Conservation (phyloP, 768 basidiomycete genomes). For the Termitomyces heimii region DNA sequence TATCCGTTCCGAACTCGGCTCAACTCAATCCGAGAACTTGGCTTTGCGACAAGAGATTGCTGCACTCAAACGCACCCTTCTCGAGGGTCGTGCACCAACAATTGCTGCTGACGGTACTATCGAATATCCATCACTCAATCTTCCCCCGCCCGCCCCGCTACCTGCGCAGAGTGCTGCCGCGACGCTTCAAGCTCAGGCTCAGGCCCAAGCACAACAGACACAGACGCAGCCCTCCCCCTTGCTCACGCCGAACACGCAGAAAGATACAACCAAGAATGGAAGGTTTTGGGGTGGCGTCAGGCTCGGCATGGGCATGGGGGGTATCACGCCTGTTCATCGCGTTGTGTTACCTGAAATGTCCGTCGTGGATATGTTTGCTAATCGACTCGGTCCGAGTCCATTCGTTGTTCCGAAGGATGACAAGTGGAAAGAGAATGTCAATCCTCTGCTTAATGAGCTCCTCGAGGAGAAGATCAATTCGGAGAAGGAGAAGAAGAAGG, state of each 20-base stretch:
- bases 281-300: slow-evolving; percentile 79
- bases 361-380: slow-evolving; percentile 7
- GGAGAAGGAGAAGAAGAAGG: slow-evolving; percentile 5
- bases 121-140: slow-evolving; percentile 28
- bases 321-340: slow-evolving; percentile 81
- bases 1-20: slow-evolving; percentile 78
- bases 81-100: slow-evolving; percentile 54
- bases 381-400: slow-evolving; percentile 11
- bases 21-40: slow-evolving; percentile 72
- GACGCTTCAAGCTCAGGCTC: slow-evolving; percentile 13
- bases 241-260: slow-evolving; percentile 67
- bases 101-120: not conserved
- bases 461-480: not conserved
- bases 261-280: slow-evolving; percentile 52
- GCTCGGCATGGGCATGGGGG: slow-evolving; percentile 38
- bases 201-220: slow-evolving; percentile 13
- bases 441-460: slow-evolving; percentile 55
- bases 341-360: slow-evolving; percentile 70
- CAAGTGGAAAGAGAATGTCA: slow-evolving; percentile 69
- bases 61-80: slow-evolving; percentile 66
- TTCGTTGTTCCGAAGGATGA: slow-evolving; percentile 12
- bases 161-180: slow-evolving; percentile 36
- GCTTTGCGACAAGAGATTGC: slow-evolving; percentile 77
- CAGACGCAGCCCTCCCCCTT: slow-evolving; percentile 13
- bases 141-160: slow-evolving; percentile 46